Conservation (phyloP, 1,284 basidiomycete species). For the Agroathelia rolfsii region DNA sequence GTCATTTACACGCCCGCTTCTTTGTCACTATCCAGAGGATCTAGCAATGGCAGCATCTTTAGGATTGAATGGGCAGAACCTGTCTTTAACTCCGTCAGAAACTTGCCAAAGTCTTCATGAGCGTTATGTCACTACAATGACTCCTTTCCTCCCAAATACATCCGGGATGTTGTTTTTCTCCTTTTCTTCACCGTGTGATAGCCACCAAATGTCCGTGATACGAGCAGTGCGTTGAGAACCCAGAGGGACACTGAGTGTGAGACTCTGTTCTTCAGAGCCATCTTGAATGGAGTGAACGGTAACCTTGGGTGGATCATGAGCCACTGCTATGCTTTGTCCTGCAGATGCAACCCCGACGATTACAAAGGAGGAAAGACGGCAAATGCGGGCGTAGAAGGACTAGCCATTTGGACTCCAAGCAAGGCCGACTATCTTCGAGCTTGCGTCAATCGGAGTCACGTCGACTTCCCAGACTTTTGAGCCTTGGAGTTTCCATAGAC, state of each 20-base stretch:
- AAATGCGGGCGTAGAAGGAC: constrained; percentile 11
- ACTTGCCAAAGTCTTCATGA: constrained; percentile 6
- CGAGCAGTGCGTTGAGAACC: constrained; percentile 14
- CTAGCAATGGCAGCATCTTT: constrained; percentile 57
- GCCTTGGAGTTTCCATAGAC: constrained; percentile 73
- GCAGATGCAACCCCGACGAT: constrained; percentile 11
- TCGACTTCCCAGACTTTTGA: constrained; percentile 73
- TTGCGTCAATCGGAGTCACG: constrained; percentile 29
- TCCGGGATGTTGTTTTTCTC: constrained; percentile 48
- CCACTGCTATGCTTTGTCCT: constrained; percentile 69
- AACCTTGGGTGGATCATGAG: constrained; percentile 56
- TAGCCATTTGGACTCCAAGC: constrained; percentile 77
- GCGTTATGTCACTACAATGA: constrained; percentile 39
- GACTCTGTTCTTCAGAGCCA: constrained; percentile 41
- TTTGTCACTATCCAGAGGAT: constrained; percentile 56
- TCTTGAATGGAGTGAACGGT: constrained; percentile 70
- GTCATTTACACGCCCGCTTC: constrained; percentile 60
- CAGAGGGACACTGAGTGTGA: constrained; percentile 24
- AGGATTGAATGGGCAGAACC: constrained; percentile 67
- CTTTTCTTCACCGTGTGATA: constrained; percentile 35
- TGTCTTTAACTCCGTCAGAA: constrained; percentile 34
- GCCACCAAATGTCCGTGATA: constrained; percentile 62
- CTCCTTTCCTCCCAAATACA: constrained; percentile 57
- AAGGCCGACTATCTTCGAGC: constrained; percentile 44
- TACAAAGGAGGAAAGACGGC: constrained; percentile 11